Evolutionary conservation across 116 monocot genomes (phyloP).

Genomic region (Trichopus zeylanicus): DNA sequence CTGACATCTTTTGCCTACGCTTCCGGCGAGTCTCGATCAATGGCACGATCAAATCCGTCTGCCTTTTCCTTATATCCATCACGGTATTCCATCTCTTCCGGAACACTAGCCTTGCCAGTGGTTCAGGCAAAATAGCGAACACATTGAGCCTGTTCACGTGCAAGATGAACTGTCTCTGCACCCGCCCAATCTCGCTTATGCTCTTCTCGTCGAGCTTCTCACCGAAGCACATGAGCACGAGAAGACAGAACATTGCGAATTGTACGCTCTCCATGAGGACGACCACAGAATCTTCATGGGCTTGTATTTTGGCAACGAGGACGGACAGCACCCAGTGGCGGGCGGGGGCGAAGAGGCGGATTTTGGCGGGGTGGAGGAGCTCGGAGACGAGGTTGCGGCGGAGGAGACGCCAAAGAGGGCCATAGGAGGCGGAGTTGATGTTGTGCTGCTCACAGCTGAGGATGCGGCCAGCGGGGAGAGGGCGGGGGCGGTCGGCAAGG

Average conservation of each 20-base stretch:
- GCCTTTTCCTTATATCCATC: not conserved
- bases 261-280: conserved; percentile 8
- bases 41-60: conserved; percentile 2
- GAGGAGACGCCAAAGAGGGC: conserved; percentile 24
- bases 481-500: not conserved
- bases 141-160: not conserved
- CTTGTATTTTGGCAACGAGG: conserved; percentile 4
- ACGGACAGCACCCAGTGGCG: conserved; percentile 9
- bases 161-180: conserved; percentile 2
- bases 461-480: not conserved
- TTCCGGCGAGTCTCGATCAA: conserved; percentile 6
- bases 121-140: conserved; percentile 4
- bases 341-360: conserved; percentile 3
- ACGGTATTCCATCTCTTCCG: not conserved
- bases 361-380: conserved; percentile 11
- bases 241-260: conserved; percentile 23
- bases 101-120: not conserved
- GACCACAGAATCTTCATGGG: not conserved
- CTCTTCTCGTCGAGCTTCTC: conserved; percentile 21
- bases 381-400: conserved; percentile 24
- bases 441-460: not conserved
- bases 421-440: conserved; percentile 14
- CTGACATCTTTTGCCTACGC: not conserved
- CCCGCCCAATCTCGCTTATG: conserved; percentile 6
- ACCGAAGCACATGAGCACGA: conserved; percentile 24